Base-by-base conservation (phyloP, 73 alveolate genomes). In the Symbiodinium natans region DNA sequence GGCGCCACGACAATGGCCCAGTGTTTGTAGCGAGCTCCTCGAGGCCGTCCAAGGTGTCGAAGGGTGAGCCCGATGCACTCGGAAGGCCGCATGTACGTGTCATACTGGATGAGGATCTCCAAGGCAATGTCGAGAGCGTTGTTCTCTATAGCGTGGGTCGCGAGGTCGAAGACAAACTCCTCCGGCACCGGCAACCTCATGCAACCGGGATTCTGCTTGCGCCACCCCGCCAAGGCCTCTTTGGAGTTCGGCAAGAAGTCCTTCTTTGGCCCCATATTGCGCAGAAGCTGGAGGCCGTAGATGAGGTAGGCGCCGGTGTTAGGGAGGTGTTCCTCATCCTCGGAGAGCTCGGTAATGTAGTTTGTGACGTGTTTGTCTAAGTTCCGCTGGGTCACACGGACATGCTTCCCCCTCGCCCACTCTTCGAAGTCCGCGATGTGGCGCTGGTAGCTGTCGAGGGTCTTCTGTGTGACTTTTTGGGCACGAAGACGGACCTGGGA, bases 181-280 rank as follows among this genome's bases (percentile, higher is more conserved):
- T 89, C 95, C 2, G 95, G 95, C 1, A 40, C 95, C 38, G 95
- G 95, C 0, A 89, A 23, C 9, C 86, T 4, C 95, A 89, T 89
- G 13, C 46, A 6, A 5, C 95, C 95, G 0, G 95, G 95, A 2
- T 13, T 36, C 13, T 3, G 25, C 27, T 68, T 59, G 19, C 74
- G 27, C 95, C 95, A 89, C 27, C 95, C 95, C 2, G 95, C 86
- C 21, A 89, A 38, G 2, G 84, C 46, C 29, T 63, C 68, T 38
- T 89, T 89, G 1, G 86, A 43, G 23, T 15, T 17, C 29, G 75
- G 85, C 73, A 89, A 39, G 33, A 63, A 89, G 2, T 34, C 43
- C 2, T 89, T 36, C 43, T 68, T 63, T 8, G n/a, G 36, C 13
- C 21, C 74, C 21, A 41, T 40, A 38, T 86, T 40, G 4, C 83